phyloP scores from a whole-genome alignment of 106 monocot genomes.

The Amphibolis antarctica region DNA sequence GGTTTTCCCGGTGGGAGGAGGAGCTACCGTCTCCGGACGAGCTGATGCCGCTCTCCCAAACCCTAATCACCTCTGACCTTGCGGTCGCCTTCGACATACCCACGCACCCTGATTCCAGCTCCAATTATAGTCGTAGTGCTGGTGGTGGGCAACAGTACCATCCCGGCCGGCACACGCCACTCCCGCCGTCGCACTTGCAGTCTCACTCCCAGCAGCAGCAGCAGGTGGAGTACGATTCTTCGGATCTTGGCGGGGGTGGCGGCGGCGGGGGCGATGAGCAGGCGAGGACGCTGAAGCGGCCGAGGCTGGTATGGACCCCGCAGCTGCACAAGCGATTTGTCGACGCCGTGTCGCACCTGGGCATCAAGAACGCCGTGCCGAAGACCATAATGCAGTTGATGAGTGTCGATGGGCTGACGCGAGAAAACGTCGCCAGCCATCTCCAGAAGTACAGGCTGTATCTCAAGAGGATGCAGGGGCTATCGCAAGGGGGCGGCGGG shows the following conservation, averaged over 20 bases:
- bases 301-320: constrained; percentile 22
- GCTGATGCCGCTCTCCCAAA: constrained; percentile 15
- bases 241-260: background rate
- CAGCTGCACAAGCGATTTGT: constrained; percentile 21
- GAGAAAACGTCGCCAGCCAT: constrained; percentile 19
- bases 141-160: background rate
- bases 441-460: constrained; percentile 26
- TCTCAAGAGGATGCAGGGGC: constrained; percentile 25
- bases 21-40: constrained; percentile 9
- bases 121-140: background rate
- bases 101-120: background rate
- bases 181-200: background rate
- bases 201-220: background rate
- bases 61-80: constrained; percentile 17
- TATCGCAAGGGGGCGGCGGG: background rate
- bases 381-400: constrained; percentile 27
- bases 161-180: background rate
- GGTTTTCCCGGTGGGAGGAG: constrained; percentile 15
- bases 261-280: constrained; percentile 1
- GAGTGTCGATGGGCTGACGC: constrained; percentile 16
- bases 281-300: constrained; percentile 15
- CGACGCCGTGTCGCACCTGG: constrained; percentile 14
- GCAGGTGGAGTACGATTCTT: constrained; percentile 5
- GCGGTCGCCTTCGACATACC: constrained; percentile 16
- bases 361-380: constrained; percentile 23